Evolutionary conservation across 1,139 yeast genomes (phyloP), one percentile per base, ranked within the genome.

Genomic region (Yamadazyma diddensiae): DNA sequence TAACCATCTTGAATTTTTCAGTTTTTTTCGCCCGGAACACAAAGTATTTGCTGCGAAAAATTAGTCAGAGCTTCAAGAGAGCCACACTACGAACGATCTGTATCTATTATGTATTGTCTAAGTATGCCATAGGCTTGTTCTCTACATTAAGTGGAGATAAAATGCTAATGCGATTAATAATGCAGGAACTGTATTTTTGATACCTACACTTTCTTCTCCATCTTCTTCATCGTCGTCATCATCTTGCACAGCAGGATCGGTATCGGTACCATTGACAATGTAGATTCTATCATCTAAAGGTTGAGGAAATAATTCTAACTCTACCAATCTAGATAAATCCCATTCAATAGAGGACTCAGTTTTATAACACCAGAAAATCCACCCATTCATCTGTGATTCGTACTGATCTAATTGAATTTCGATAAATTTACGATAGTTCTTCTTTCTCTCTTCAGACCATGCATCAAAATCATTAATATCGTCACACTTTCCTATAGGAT

Each of bases 341-440:
- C 97, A 92, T 55, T 90, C 97, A 30, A 82, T 57, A 12, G 94
- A 73, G 42, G 63, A 59, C 55, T 92, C 97, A n/a, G 96, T 86
- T 67, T 87, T 90, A 77, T 81, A 88, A 57, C 82, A 79, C 98
- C 97, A 92, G 67, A 83, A 85, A 38, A 88, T 70, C 88, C 94
- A 88, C 9, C 97, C 97, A 22, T 59, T 63, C 38, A 71, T 71
- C 47, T 70, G 70, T 45, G 70, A 70, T 47, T 82, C 90, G 51
- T 72, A 88, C 2, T 94, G 84, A 50, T 86, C 96, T 47, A 92
- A 61, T 64, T 92, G 97, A 25, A 95, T 95, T 59, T 90, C 97
- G 35, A 90, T 69, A 52, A 69, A 83, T 45, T 65, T 71, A 52
- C 96, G 77, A 19, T 84, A 78, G 45, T 79, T 64, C 15, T 54